phyloP scores from a whole-genome alignment of 306 rosid species.

The Rosa multiflora region DNA sequence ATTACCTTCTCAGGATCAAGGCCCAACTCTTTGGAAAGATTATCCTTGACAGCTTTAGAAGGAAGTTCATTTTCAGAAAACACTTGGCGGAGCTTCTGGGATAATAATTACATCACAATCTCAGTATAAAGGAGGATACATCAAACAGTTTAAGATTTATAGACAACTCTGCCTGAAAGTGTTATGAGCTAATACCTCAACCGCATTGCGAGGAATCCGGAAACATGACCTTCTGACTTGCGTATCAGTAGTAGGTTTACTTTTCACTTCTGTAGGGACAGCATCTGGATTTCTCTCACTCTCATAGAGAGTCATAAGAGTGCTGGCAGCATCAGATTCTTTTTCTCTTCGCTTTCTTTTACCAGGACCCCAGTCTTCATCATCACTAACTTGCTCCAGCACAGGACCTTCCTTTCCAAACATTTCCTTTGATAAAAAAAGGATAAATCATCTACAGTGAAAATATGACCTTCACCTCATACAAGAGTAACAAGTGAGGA shows the following conservation, averaged over 20 bases:
- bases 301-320: constrained; percentile 80
- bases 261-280: constrained; percentile 22
- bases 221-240: constrained; percentile 52
- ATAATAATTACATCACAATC: constrained; percentile 23
- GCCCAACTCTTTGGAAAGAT: constrained; percentile 76
- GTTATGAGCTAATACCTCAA: constrained; percentile 49
- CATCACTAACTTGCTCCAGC: constrained; percentile 73
- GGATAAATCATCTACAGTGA: not conserved
- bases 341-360: constrained; percentile 71
- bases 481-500: not conserved
- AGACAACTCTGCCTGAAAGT: not conserved
- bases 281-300: constrained; percentile 45
- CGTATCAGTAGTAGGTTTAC: constrained; percentile 24
- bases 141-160: not conserved
- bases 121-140: constrained; percentile 1
- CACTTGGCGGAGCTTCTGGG: constrained; percentile 82
- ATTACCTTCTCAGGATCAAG: constrained; percentile 74
- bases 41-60: constrained; percentile 61
- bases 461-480: not conserved
- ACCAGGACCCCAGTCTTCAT: constrained; percentile 93
- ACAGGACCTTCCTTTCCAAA: constrained; percentile 79
- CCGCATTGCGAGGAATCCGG: constrained; percentile 70
- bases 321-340: constrained; percentile 79
- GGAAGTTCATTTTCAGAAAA: constrained; percentile 86
- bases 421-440: constrained; percentile 59